phyloP scores from a whole-genome alignment of 2,329 filamentous ascomycete species.

The Fusarium sulawesiense region DNA sequence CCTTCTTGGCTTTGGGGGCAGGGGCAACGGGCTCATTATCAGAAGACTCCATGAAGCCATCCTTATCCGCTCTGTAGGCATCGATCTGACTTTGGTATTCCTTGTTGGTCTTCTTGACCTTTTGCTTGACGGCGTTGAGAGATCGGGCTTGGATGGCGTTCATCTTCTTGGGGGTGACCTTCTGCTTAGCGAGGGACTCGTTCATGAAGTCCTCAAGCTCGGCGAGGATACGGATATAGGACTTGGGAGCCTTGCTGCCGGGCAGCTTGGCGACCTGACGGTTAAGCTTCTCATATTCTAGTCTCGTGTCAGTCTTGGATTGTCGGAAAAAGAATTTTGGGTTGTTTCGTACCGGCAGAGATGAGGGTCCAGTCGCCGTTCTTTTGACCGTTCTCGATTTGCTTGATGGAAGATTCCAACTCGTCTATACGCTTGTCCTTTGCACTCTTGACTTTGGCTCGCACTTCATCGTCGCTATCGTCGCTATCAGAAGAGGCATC shows the following conservation, averaged over 20 bases:
- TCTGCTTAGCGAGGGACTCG: slow-evolving; percentile 94
- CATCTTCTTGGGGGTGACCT: slow-evolving; percentile 98
- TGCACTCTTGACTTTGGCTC: slow-evolving; percentile 92
- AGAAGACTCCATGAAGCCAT: slow-evolving; percentile 86
- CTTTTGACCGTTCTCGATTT: slow-evolving; percentile 97
- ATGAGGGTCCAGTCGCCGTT: slow-evolving; percentile 98
- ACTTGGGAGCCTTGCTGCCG: slow-evolving; percentile 83
- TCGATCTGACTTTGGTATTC: slow-evolving; percentile 91
- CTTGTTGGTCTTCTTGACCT: slow-evolving; percentile 98
- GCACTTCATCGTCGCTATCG: slow-evolving; percentile 86
- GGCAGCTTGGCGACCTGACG: slow-evolving; percentile 84
- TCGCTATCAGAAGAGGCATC: slow-evolving; percentile 79
- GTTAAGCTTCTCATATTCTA: slow-evolving; percentile 95
- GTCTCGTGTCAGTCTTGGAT: slow-evolving; percentile 23
- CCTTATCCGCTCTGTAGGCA: slow-evolving; percentile 85
- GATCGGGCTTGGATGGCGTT: slow-evolving; percentile 94
- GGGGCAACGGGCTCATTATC: slow-evolving; percentile 72
- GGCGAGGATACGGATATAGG: slow-evolving; percentile 91
- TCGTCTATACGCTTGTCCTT: slow-evolving; percentile 98
- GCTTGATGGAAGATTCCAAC: slow-evolving; percentile 86
- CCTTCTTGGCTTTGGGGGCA: slow-evolving; percentile 60
- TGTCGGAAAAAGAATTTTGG: background rate
- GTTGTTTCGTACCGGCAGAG: slow-evolving; percentile 72
- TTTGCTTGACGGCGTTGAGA: slow-evolving; percentile 96
- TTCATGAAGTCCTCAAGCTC: slow-evolving; percentile 95